A percentile compares a stretch with the other conserved stretches of the same genome.
phyloP scores from a whole-genome alignment of 2,329 filamentous ascomycete species.

The Pseudocercospora pini-densiflorae region DNA sequence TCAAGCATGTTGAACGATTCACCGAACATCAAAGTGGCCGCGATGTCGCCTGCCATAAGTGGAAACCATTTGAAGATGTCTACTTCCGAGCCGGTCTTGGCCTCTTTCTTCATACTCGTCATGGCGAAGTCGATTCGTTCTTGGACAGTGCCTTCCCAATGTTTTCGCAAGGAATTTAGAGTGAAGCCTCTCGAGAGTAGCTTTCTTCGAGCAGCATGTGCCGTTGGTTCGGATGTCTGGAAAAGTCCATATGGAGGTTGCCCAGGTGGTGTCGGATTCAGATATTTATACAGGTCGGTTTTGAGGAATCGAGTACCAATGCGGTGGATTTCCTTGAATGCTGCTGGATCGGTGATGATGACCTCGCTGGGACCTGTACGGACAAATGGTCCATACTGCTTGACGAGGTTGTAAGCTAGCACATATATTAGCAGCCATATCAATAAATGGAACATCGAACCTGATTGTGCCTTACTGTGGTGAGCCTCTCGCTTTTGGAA shows the following conservation, averaged over 20 bases:
- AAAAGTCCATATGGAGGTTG: conserved; percentile 38
- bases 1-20: conserved; percentile 45
- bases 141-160: conserved; percentile 43
- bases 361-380: conserved; percentile 34
- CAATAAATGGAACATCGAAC: neutral
- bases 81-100: conserved; percentile 36
- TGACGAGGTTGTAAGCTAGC: conserved; percentile 39
- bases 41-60: conserved; percentile 46
- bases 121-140: conserved; percentile 39
- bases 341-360: conserved; percentile 31
- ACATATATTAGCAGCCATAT: neutral
- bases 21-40: conserved; percentile 44
- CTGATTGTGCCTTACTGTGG: conserved; percentile 34
- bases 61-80: conserved; percentile 45
- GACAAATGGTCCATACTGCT: conserved; percentile 36
- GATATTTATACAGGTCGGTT: conserved; percentile 31
- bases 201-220: conserved; percentile 41
- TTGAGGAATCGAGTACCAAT: conserved; percentile 34
- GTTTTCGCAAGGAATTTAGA: conserved; percentile 37
- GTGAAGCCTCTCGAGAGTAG: conserved; percentile 42
- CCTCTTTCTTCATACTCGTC: conserved; percentile 37
- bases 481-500: conserved; percentile 33
- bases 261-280: conserved; percentile 25
- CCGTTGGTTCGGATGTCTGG: conserved; percentile 40
- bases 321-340: conserved; percentile 35